Conservation (phyloP, 495 filamentous ascomycete species). For the Penicillium daleae region DNA sequence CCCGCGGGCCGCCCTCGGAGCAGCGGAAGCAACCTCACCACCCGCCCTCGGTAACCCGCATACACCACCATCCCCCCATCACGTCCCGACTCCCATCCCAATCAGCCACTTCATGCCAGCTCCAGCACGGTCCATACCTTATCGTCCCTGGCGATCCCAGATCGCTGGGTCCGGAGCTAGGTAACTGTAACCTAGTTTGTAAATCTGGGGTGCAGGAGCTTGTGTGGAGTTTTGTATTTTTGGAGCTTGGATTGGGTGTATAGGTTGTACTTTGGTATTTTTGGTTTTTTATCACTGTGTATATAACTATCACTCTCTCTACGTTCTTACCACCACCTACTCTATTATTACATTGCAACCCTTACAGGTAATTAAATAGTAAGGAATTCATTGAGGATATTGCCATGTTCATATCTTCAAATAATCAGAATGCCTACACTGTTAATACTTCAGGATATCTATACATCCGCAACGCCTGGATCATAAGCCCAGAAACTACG, state of each 20-base stretch:
- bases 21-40: slow-evolving; percentile 24
- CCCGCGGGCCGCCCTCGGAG: slow-evolving; percentile 29
- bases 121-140: slow-evolving; percentile 33
- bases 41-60: neutral
- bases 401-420: too few relatives aligned
- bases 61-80: neutral
- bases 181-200: neutral
- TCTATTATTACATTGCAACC: neutral
- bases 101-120: slow-evolving; percentile 3
- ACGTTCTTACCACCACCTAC: neutral
- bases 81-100: slow-evolving; percentile 2
- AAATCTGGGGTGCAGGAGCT: slow-evolving; percentile 36
- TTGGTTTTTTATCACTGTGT: slow-evolving; percentile 6
- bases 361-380: neutral
- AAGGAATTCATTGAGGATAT: too few relatives aligned
- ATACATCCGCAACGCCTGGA: too few relatives aligned
- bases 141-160: slow-evolving; percentile 23
- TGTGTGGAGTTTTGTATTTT: slow-evolving; percentile 29
- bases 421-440: too few relatives aligned
- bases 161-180: slow-evolving; percentile 7
- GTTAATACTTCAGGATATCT: too few relatives aligned
- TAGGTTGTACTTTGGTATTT: slow-evolving; percentile 9
- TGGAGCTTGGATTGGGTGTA: neutral
- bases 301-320: neutral
- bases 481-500: too few relatives aligned